Percentiles rank a stretch among this genome's conserved stretches.
Conservation (phyloP, 1,284 basidiomycete genomes). For the Schizophyllum commune region DNA sequence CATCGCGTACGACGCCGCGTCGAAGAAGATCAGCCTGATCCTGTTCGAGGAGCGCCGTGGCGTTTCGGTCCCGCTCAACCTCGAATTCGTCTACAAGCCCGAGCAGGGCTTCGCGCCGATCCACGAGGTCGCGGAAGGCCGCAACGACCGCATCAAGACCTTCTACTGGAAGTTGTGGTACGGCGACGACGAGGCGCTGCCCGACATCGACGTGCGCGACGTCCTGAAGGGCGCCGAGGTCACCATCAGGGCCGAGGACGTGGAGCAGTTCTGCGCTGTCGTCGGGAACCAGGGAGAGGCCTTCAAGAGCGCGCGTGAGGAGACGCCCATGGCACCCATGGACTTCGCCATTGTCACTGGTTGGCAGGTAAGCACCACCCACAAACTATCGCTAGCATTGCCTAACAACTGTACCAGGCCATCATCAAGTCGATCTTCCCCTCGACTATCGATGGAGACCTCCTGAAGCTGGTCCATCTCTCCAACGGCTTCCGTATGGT, state of each 20-base stretch:
- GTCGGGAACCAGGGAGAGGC: conserved; percentile 89
- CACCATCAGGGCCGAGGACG: conserved; percentile 63
- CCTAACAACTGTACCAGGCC: conserved; percentile 42
- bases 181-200: conserved; percentile 73
- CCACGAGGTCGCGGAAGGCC: conserved; percentile 80
- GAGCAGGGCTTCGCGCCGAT: conserved; percentile 89
- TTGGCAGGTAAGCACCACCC: conserved; percentile 69
- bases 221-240: conserved; percentile 82
- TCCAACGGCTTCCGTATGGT: conserved; percentile 94
- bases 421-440: conserved; percentile 98
- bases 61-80: conserved; percentile 70
- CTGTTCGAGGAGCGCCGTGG: conserved; percentile 82
- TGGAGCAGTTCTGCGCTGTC: conserved; percentile 90
- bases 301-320: conserved; percentile 75
- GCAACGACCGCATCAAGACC: conserved; percentile 90
- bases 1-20: conserved; percentile 51
- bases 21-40: conserved; percentile 64
- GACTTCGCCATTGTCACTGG: conserved; percentile 98
- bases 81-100: conserved; percentile 86
- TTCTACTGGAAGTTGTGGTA: conserved; percentile 99
- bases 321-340: conserved; percentile 83
- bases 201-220: conserved; percentile 68
- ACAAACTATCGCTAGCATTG: background rate
- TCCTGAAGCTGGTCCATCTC: conserved; percentile 93
- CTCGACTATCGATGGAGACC: conserved; percentile 81